Percentiles rank a stretch among this genome's conserved stretches.
phyloP scores from a whole-genome alignment of 2,329 filamentous ascomycete genomes.

The Aspergillus ustus region DNA sequence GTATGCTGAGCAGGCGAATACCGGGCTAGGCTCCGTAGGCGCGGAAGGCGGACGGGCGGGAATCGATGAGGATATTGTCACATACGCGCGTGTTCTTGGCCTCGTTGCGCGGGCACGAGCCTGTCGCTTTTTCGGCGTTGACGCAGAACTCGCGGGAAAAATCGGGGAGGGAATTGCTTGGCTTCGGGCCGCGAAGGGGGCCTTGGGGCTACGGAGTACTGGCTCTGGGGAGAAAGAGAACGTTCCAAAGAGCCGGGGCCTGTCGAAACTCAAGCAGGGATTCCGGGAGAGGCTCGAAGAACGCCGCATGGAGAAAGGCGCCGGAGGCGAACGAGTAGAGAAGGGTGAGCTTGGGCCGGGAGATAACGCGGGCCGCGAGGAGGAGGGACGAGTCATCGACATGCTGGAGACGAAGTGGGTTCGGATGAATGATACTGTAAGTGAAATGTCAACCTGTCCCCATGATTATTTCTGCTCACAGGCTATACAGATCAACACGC shows the following conservation, averaged over 20 bases:
- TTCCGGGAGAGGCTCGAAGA: conserved; percentile 81
- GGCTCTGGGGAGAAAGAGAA: conserved; percentile 51
- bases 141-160: conserved; percentile 81
- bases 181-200: conserved; percentile 75
- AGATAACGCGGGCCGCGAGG: conserved; percentile 78
- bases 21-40: conserved; percentile 50
- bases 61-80: conserved; percentile 68
- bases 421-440: conserved; percentile 89
- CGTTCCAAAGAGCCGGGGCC: conserved; percentile 32
- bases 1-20: conserved; percentile 75
- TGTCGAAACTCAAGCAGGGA: conserved; percentile 69
- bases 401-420: conserved; percentile 89
- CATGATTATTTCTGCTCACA: conserved; percentile 9
- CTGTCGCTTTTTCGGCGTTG: conserved; percentile 87
- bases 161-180: conserved; percentile 86
- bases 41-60: conserved; percentile 29
- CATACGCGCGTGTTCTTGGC: conserved; percentile 76
- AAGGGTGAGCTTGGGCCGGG: conserved; percentile 54
- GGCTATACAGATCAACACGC: conserved; percentile 71
- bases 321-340: conserved; percentile 40
- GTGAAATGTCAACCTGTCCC: conserved; percentile 30
- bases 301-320: conserved; percentile 72
- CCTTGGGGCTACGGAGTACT: conserved; percentile 67
- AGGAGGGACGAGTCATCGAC: conserved; percentile 83
- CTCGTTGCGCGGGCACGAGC: conserved; percentile 80